Evolutionary conservation across 306 rosid species (phyloP), one percentile per base, ranked within the genome.

Genomic region (Prunus kanzakura): DNA sequence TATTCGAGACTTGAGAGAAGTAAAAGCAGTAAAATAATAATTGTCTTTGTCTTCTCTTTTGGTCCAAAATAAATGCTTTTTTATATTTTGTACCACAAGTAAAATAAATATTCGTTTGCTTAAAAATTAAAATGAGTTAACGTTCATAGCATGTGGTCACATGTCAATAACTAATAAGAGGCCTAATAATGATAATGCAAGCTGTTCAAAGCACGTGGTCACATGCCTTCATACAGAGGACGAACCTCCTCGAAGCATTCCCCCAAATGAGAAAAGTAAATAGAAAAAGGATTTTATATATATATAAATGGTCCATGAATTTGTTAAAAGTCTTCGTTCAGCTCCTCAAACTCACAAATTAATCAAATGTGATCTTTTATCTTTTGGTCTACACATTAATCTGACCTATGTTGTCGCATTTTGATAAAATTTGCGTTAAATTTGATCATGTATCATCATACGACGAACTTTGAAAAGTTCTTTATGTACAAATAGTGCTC

Each of bases 101-200:
- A 10, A 9, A 70, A 52, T 32, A 55, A 71, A 35, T 19, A 19
- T 73, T 12, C 8, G 1, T 70, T 35, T 12, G 4, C 9, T 5
- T 27, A 54, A 41, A 66, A 38, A 3, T 2, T 27, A 54, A 41
- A 66, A 38, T 41, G n/a, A 66, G 54, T 5, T 11, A 9, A 45
- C 45, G 74, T 80, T 74, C 86, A 62, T 69, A 64, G 84, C 84
- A 88, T 78, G 84, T 83, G 93, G 86, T 71, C 91, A 73, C 80
- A 72, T 54, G 71, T 32, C 67, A 35, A 15, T 19, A 3, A 51
- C 2, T 25, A 13, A 60, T 14, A 76, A 19, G 35, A 41, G 12
- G 20, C 56, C 45, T 38, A 52, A 71, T 23, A 78, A 71, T 9
- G 35, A 27, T 63, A 10, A 52, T 5, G 47, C 54, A 54, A 68